phyloP scores from a whole-genome alignment of 1,284 basidiomycete species.

The Austroboletus niveus region DNA sequence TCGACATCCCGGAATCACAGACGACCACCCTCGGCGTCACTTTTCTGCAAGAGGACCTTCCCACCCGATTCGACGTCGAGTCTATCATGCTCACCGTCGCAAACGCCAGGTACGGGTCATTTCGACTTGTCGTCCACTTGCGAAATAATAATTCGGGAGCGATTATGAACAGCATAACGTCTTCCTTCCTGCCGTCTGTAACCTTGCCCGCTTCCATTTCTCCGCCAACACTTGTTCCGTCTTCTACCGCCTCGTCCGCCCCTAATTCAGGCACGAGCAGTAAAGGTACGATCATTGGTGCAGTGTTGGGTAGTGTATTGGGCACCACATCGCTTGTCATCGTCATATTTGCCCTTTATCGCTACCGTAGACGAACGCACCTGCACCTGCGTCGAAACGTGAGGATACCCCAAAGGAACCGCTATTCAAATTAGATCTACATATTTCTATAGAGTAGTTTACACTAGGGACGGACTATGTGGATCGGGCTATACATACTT shows the following conservation, averaged over 20 bases:
- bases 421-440: background rate
- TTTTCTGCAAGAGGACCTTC: conserved; percentile 32
- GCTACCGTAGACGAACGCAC: conserved; percentile 2
- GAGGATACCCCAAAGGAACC: background rate
- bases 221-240: conserved; percentile 32
- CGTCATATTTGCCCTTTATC: conserved; percentile 3
- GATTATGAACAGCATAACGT: conserved; percentile 31
- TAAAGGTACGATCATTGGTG: conserved; percentile 14
- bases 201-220: conserved; percentile 41
- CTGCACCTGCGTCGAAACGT: background rate
- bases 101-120: conserved; percentile 38
- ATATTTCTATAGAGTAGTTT: background rate
- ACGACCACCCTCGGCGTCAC: conserved; percentile 45
- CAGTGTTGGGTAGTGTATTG: conserved; percentile 11
- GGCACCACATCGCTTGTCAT: conserved; percentile 11
- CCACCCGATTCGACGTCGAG: conserved; percentile 41
- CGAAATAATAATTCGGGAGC: background rate
- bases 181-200: conserved; percentile 40
- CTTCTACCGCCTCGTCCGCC: conserved; percentile 18
- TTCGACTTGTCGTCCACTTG: background rate
- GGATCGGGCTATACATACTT: too few relatives aligned
- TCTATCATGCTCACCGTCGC: conserved; percentile 40
- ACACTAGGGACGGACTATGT: too few relatives aligned
- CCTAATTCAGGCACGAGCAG: background rate
- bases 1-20: conserved; percentile 38